These are phyloP conservation scores for Sporisorium graminicola DNA, from an alignment of 1,284 basidiomycete species.

Conservation along the genomic window DNA sequence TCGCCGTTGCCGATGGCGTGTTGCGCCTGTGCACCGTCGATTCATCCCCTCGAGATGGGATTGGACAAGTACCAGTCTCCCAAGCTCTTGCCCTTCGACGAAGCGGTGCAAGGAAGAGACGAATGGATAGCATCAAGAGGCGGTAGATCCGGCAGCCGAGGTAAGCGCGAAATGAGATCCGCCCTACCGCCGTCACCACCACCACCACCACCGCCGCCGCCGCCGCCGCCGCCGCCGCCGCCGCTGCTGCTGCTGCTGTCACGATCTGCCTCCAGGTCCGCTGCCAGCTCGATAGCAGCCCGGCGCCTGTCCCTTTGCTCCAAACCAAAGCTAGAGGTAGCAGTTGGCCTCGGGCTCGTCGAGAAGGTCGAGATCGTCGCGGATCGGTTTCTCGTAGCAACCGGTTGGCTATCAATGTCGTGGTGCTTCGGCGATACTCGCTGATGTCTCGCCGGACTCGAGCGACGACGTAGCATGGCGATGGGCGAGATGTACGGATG, in stretches of 20 bases:
- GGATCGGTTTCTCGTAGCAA: slow-evolving; percentile 9
- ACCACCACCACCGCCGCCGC: not conserved
- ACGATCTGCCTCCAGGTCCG: not conserved
- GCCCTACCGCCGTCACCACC: too few species aligned
- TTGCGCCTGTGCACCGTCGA: too few species aligned
- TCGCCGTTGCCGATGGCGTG: too few species aligned
- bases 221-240: not conserved
- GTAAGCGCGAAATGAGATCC: slow-evolving; percentile 5
- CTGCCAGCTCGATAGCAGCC: too few species aligned
- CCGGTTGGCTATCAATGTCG: not conserved
- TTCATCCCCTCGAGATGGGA: slow-evolving; percentile 28
- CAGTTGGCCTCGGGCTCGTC: too few species aligned
- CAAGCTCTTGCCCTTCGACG: slow-evolving; percentile 18
- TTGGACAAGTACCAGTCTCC: slow-evolving; percentile 36
- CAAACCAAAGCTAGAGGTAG: too few species aligned
- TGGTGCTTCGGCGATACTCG: too few species aligned
- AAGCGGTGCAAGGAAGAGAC: not conserved
- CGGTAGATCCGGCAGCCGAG: slow-evolving; percentile 10
- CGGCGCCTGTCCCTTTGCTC: too few species aligned
- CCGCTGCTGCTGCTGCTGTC: not conserved
- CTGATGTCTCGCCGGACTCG: slow-evolving; percentile 2
- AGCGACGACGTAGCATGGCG: slow-evolving; percentile 9
- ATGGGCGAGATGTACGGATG: too few species aligned
- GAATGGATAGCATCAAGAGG: too few species aligned
- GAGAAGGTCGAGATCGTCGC: slow-evolving; percentile 28